phyloP scores from a whole-genome alignment of 208 protist genomes.

The Spongospora subterranea region DNA sequence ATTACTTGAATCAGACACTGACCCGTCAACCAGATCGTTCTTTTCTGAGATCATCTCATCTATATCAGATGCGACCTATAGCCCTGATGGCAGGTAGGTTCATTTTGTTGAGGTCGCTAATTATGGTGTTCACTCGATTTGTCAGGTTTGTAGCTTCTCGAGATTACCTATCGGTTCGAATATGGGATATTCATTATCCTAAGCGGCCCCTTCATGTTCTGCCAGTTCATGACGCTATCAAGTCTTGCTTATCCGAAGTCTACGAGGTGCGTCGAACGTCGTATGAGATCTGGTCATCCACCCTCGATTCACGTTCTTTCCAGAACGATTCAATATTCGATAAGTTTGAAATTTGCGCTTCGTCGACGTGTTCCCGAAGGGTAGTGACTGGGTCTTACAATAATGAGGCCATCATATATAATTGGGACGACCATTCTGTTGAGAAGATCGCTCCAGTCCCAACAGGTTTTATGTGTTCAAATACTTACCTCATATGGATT shows the following conservation, averaged over 20 bases:
- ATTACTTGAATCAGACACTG: background rate
- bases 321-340: conserved; percentile 48
- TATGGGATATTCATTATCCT: background rate
- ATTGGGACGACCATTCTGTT: background rate
- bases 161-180: background rate
- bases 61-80: background rate
- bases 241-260: background rate
- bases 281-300: background rate
- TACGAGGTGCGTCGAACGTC: background rate
- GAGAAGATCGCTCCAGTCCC: background rate
- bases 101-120: background rate
- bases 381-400: conserved; percentile 25
- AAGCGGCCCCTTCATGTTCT: background rate
- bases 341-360: conserved; percentile 37
- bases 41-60: conserved; percentile 50
- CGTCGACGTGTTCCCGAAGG: background rate
- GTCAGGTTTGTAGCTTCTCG: background rate
- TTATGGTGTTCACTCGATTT: conserved; percentile 7
- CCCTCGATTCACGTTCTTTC: background rate
- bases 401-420: conserved; percentile 49
- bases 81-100: background rate
- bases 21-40: background rate
- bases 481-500: background rate
- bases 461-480: background rate
- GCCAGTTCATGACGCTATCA: background rate